Base-by-base conservation (phyloP, 345 rosid genomes). In the Xanthoceras sorbifolium region DNA sequence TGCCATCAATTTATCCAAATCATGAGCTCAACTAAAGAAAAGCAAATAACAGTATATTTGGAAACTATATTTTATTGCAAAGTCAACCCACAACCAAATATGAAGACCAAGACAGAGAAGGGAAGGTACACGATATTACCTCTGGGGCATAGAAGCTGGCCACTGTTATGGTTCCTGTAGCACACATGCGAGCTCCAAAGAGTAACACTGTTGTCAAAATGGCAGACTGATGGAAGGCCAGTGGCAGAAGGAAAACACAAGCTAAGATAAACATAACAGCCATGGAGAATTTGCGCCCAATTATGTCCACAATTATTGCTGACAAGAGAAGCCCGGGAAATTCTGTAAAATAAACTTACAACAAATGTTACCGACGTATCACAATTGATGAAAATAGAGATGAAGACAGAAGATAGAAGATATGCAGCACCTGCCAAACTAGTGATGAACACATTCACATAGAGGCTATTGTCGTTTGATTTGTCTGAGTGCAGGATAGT, bases 121-220 rank as follows among this genome's bases (percentile, higher is more conserved):
- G n/a, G n/a, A n/a, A n/a, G n/a, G n/a, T n/a, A n/a, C n/a, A n/a
- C n/a, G n/a, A n/a, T 42, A 57, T 73, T 86, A 87, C 94, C 94
- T 90, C 94, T 20, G 94, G 91, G 63, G 91, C 84, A 71, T 83
- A 89, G 59, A 89, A 84, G 46, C 75, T 82, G 72, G 86, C 76
- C 32, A 89, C 77, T 2, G 87, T 84, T 76, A 86, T 85, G 63
- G 88, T 78, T 72, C 81, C 89, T 1, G 80, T 82, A 55, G 84
- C 85, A 85, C 85, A 87, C 75, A 87, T 84, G 75, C 94, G 86
- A 82, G 92, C 91, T 28, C 89, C 87, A 31, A 87, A 87, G 54
- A 89, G 78, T 38, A 87, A 78, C 31, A 71, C 67, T 17, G 88
- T 89, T 20, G 91, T 87, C 65, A 87, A 7, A 75, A 77, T 36